These are phyloP conservation scores for Talaromyces sp. DNA, from an alignment of 2,329 filamentous ascomycete genomes.

Conservation along the genomic window DNA sequence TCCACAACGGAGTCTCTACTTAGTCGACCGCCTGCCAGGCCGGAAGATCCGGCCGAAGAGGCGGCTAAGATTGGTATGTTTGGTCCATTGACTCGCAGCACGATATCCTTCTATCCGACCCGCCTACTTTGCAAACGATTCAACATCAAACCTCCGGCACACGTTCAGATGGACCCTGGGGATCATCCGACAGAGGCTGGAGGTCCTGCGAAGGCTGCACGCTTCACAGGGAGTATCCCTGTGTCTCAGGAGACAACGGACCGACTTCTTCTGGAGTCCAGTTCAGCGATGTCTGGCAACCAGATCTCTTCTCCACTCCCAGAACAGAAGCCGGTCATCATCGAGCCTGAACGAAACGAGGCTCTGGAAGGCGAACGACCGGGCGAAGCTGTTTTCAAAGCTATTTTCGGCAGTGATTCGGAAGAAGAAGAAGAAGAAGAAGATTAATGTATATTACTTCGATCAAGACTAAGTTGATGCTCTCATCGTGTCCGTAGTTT, in stretches of 20 bases:
- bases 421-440: slow-evolving; percentile 56
- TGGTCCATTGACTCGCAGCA: slow-evolving; percentile 75
- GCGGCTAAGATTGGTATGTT: slow-evolving; percentile 92
- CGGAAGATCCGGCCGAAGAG: slow-evolving; percentile 73
- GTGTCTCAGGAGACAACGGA: slow-evolving; percentile 55
- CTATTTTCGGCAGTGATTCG: slow-evolving; percentile 88
- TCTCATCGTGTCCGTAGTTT: neutral
- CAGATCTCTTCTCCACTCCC: slow-evolving; percentile 15
- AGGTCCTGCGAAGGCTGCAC: slow-evolving; percentile 22
- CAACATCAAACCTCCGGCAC: slow-evolving; percentile 72
- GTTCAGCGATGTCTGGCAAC: slow-evolving; percentile 22
- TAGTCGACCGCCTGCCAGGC: slow-evolving; percentile 52
- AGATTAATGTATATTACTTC: neutral
- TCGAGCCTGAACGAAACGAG: slow-evolving; percentile 74
- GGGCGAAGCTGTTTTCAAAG: slow-evolving; percentile 77
- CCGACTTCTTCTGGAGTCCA: slow-evolving; percentile 50
- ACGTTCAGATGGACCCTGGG: slow-evolving; percentile 57
- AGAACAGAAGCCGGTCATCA: slow-evolving; percentile 30
- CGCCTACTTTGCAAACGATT: slow-evolving; percentile 91
- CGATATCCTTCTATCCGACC: slow-evolving; percentile 70
- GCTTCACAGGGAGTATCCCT: slow-evolving; percentile 36
- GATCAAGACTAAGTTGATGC: neutral
- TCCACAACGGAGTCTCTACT: slow-evolving; percentile 39
- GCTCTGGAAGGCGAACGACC: slow-evolving; percentile 70
- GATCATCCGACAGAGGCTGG: slow-evolving; percentile 33